phyloP scores from a whole-genome alignment of 768 basidiomycete genomes.

The Cyathus striatus region DNA sequence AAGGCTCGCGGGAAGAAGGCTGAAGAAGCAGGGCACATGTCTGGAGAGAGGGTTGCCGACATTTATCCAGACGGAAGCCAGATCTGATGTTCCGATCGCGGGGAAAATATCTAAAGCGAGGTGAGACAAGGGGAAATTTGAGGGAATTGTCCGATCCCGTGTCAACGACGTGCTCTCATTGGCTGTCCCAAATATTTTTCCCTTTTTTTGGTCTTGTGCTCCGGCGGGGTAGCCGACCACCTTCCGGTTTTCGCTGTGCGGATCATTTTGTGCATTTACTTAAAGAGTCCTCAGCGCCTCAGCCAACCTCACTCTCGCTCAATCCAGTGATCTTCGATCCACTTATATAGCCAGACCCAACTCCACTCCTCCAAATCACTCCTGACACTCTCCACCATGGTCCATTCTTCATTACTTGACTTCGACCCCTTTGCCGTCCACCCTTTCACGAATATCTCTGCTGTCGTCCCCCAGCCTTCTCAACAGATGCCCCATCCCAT shows the following conservation, averaged over 20 bases:
- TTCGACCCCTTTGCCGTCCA: slow-evolving; percentile 58
- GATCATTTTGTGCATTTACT: no score
- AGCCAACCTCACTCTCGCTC: no score
- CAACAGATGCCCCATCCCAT: slow-evolving; percentile 44
- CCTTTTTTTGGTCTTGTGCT: no score
- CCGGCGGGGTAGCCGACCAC: no score
- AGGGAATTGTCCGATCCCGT: not conserved
- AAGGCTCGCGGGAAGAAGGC: not conserved
- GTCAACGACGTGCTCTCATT: no score
- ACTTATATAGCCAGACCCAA: no score
- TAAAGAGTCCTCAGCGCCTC: no score
- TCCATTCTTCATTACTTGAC: slow-evolving; percentile 26
- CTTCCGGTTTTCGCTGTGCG: no score
- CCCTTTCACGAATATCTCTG: slow-evolving; percentile 49
- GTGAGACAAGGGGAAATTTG: not conserved
- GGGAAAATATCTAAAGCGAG: slow-evolving; percentile 12
- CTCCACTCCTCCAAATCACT: not conserved
- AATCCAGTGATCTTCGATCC: no score
- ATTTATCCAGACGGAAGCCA: not conserved
- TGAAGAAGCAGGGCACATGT: not conserved
- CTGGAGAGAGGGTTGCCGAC: not conserved
- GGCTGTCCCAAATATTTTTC: no score
- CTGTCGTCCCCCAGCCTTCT: slow-evolving; percentile 34
- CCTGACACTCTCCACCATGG: slow-evolving; percentile 15
- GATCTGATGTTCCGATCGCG: slow-evolving; percentile 6